Evolutionary conservation across 1,284 basidiomycete species (phyloP).

Genomic region (Trichosporon coremiiforme): DNA sequence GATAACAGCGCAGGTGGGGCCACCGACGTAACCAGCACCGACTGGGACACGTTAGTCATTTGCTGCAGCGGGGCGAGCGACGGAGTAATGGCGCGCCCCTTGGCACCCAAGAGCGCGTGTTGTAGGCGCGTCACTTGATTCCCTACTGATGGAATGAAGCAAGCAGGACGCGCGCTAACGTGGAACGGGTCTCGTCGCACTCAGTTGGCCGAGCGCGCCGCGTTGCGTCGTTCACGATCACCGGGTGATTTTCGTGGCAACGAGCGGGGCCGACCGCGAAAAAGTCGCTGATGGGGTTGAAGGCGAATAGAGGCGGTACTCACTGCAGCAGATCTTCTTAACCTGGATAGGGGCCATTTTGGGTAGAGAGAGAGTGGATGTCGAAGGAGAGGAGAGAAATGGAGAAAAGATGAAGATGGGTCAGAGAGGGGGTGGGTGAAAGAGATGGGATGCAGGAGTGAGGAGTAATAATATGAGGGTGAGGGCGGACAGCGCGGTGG

Average conservation of each 20-base stretch:
- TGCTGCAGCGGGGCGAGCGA: no score
- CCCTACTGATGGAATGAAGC: background rate
- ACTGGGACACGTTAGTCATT: constrained; percentile 60
- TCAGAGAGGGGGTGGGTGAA: constrained; percentile 7
- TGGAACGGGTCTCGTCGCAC: background rate
- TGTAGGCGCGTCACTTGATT: background rate
- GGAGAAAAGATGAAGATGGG: constrained; percentile 20
- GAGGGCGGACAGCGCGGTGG: background rate
- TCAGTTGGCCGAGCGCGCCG: background rate
- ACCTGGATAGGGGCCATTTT: constrained; percentile 64
- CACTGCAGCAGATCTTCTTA: constrained; percentile 87
- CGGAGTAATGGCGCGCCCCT: background rate
- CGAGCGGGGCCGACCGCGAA: background rate
- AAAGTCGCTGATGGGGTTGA: background rate
- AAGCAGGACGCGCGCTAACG: background rate
- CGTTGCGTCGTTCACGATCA: background rate
- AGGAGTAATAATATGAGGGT: constrained; percentile 12
- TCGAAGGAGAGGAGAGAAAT: background rate
- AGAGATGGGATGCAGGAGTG: background rate
- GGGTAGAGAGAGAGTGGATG: constrained; percentile 17
- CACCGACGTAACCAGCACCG: constrained; percentile 95
- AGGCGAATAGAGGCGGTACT: constrained; percentile 53
- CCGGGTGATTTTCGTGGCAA: constrained; percentile 1
- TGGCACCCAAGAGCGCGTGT: background rate
- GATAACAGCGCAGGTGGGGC: constrained; percentile 92